Evolutionary conservation across 805 yeast species (phyloP).

Genomic region (Starmerella stellata): DNA sequence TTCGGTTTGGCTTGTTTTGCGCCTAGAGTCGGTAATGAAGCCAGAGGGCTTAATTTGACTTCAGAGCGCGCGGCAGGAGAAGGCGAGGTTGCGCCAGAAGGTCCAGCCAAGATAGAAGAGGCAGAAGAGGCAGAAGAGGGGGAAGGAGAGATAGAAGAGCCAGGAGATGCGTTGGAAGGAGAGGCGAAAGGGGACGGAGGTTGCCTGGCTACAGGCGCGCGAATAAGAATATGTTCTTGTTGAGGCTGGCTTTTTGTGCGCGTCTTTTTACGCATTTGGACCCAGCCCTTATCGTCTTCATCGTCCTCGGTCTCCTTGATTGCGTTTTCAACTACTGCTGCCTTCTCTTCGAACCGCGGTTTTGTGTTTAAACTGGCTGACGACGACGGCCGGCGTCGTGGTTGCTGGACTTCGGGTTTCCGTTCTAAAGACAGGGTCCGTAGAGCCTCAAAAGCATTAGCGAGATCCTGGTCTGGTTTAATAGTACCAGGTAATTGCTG

Average conservation of each 20-base stretch:
- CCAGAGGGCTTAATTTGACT: not conserved
- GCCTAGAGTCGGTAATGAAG: conserved; percentile 5
- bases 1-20: conserved; percentile 2
- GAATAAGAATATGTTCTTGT: not conserved
- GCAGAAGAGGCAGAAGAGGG: not conserved
- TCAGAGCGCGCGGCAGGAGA: not conserved
- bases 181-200: too few species aligned
- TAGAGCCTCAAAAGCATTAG: not conserved
- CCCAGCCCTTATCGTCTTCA: conserved; percentile 2
- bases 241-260: conserved; percentile 1
- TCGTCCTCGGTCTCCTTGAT: not conserved
- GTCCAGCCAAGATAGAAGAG: not conserved
- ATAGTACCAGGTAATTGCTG: not conserved
- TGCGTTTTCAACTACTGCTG: not conserved
- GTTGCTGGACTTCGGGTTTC: conserved; percentile 1
- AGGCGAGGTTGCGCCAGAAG: not conserved
- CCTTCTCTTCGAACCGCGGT: not conserved
- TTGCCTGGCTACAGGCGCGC: conserved; percentile 1
- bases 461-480: conserved; percentile 1
- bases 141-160: not conserved
- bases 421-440: not conserved
- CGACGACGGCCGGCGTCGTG: not conserved
- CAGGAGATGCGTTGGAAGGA: not conserved
- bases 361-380: not conserved
- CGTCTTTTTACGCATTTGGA: conserved; percentile 5